Percentiles rank a stretch among this genome's conserved stretches.
Conservation (phyloP, 305 asterid genomes). For the Rubia tinctorum region DNA sequence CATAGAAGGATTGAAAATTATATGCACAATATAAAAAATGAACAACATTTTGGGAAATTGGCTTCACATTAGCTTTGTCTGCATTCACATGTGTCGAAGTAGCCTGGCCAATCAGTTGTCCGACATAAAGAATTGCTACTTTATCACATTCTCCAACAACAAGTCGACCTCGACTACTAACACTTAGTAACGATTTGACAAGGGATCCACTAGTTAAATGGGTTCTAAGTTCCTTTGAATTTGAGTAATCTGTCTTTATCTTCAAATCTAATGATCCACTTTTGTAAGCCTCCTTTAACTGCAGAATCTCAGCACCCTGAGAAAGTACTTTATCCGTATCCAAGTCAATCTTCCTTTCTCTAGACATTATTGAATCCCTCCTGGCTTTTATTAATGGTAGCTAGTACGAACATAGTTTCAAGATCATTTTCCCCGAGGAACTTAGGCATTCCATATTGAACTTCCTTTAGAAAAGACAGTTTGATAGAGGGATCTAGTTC, state of each 20-base stretch:
- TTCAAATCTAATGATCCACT: conserved; percentile 97
- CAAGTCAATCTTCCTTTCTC: conserved; percentile 63
- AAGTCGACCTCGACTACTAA: conserved; percentile 85
- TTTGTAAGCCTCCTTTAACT: conserved; percentile 94
- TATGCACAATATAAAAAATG: conserved; percentile 95
- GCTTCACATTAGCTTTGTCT: conserved; percentile 99
- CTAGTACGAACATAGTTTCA: conserved; percentile 71
- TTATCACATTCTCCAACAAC: conserved; percentile 99
- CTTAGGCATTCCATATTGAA: conserved; percentile 71
- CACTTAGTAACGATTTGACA: conserved; percentile 89
- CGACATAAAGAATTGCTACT: conserved; percentile 98
- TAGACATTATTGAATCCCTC: conserved; percentile 61
- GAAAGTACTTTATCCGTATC: conserved; percentile 70
- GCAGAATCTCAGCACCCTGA: conserved; percentile 68
- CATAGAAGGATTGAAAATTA: conserved; percentile 75
- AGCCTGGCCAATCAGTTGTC: conserved; percentile 98
- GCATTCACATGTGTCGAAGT: conserved; percentile 93
- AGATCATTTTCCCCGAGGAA: conserved; percentile 67
- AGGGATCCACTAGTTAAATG: conserved; percentile 95
- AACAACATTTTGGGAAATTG: conserved; percentile 89
- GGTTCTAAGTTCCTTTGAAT: conserved; percentile 93
- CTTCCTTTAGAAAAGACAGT: conserved; percentile 70
- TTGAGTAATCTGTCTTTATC: conserved; percentile 95
- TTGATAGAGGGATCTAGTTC: conserved; percentile 66
- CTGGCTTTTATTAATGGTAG: conserved; percentile 68